Percentiles rank a stretch among this genome's conserved stretches.
These are phyloP conservation scores for Vitis riparia DNA, from an alignment of 164 flowering plant genomes.

Conservation along the genomic window DNA sequence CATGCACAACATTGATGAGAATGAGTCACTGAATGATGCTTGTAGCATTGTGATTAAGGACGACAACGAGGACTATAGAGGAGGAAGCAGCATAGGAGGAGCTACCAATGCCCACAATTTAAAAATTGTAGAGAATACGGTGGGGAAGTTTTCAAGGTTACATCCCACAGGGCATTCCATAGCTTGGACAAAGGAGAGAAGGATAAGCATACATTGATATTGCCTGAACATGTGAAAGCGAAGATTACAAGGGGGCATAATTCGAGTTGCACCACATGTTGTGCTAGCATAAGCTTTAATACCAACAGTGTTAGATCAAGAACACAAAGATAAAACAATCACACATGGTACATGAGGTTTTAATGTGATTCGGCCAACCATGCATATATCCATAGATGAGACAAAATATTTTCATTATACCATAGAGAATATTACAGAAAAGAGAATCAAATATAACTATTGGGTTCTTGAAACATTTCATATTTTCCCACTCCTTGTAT, in stretches of 20 bases:
- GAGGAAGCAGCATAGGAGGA: not conserved
- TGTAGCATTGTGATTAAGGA: conserved; percentile 30
- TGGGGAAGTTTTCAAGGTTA: conserved; percentile 45
- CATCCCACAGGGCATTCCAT: conserved; percentile 80
- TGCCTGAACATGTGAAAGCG: conserved; percentile 46
- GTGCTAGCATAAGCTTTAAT: no score
- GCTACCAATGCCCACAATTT: not conserved
- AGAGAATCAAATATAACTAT: no score
- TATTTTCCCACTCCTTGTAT: no score
- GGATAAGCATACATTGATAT: conserved; percentile 48
- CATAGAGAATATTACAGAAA: no score
- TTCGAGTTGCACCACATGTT: conserved; percentile 32
- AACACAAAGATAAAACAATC: no score
- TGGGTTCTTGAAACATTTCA: no score
- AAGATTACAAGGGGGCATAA: conserved; percentile 34
- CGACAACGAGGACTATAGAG: conserved; percentile 6
- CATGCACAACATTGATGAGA: conserved; percentile 1
- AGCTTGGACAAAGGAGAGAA: conserved; percentile 17
- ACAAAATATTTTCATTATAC: no score
- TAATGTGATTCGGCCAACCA: no score
- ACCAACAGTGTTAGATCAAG: no score
- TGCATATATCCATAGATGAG: no score
- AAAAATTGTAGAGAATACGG: not conserved
- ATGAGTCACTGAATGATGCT: conserved; percentile 7
- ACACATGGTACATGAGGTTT: no score